These are phyloP conservation scores for Fraxinus anomala DNA, from an alignment of 257 asterid genomes.

Conservation along the genomic window DNA sequence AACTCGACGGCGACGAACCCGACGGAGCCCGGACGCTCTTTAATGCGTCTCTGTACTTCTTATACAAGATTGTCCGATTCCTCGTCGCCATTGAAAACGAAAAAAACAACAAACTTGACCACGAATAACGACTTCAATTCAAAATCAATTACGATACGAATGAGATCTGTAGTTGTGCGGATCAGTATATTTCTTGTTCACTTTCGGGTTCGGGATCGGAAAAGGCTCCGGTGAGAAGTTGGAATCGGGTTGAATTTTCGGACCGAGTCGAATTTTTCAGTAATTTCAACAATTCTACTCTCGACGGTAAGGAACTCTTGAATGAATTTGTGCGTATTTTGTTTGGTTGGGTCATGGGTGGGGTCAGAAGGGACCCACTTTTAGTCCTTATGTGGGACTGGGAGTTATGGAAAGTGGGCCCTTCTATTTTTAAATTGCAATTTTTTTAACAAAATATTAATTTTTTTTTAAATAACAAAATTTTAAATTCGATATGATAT, in stretches of 20 bases:
- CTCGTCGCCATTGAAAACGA: conserved; percentile 73
- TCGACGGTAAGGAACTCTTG: background rate
- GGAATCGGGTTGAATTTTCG: background rate
- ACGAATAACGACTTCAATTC: background rate
- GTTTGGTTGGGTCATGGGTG: background rate
- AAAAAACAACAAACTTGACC: background rate
- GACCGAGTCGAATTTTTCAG: background rate
- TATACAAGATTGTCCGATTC: conserved; percentile 79
- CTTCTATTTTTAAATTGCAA: background rate
- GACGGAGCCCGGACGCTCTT: conserved; percentile 85
- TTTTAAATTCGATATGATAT: too few species aligned
- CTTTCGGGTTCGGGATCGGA: background rate
- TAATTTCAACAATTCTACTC: background rate
- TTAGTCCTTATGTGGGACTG: background rate
- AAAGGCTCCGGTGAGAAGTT: background rate
- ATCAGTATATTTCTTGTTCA: background rate
- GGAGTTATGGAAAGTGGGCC: background rate
- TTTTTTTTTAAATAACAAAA: too few species aligned
- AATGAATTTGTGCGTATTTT: background rate
- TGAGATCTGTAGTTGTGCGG: background rate
- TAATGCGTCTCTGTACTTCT: conserved; percentile 86
- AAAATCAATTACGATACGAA: background rate
- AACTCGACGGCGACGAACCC: conserved; percentile 56
- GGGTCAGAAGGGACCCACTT: background rate
- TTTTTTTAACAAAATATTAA: too few species aligned